Percentiles rank a stretch among this genome's conserved stretches.
Conservation (phyloP, 2,329 filamentous ascomycete genomes). For the Claviceps cyperi region DNA sequence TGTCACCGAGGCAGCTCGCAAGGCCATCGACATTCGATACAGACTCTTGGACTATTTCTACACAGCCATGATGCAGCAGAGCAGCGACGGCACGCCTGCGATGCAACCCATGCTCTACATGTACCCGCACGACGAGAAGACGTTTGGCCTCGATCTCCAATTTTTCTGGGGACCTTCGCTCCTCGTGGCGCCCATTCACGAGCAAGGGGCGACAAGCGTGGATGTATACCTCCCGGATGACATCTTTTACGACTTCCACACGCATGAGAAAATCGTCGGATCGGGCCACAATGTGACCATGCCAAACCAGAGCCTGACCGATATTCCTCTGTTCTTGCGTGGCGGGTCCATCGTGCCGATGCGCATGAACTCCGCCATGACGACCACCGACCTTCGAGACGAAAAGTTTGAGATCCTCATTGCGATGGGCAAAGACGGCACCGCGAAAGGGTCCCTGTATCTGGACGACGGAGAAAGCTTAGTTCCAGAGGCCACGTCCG, state of each 20-base stretch:
- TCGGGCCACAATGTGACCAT: constrained; percentile 16
- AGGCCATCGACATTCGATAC: constrained; percentile 56
- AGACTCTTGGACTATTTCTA: constrained; percentile 62
- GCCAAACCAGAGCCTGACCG: constrained; percentile 24
- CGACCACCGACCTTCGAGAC: constrained; percentile 45
- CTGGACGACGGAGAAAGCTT: constrained; percentile 60
- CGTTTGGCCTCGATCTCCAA: constrained; percentile 28
- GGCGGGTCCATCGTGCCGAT: constrained; percentile 49
- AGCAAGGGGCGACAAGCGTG: constrained; percentile 25
- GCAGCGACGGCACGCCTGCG: constrained; percentile 41
- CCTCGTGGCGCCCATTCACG: constrained; percentile 29
- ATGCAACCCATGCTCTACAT: constrained; percentile 56
- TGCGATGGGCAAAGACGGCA: constrained; percentile 45
- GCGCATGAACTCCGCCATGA: constrained; percentile 39
- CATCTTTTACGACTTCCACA: constrained; percentile 33
- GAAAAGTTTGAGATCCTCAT: constrained; percentile 56
- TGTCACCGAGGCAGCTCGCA: constrained; percentile 46
- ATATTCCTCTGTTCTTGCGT: constrained; percentile 48
- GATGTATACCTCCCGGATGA: constrained; percentile 32
- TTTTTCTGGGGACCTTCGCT: constrained; percentile 31
- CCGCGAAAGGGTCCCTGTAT: constrained; percentile 51
- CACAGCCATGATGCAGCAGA: constrained; percentile 50
- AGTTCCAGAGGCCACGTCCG: not conserved
- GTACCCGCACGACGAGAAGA: constrained; percentile 37
- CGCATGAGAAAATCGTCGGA: constrained; percentile 25